These are phyloP conservation scores for Xylaria sp. DNA, from an alignment of 2,329 filamentous ascomycete genomes.

Conservation along the genomic window DNA sequence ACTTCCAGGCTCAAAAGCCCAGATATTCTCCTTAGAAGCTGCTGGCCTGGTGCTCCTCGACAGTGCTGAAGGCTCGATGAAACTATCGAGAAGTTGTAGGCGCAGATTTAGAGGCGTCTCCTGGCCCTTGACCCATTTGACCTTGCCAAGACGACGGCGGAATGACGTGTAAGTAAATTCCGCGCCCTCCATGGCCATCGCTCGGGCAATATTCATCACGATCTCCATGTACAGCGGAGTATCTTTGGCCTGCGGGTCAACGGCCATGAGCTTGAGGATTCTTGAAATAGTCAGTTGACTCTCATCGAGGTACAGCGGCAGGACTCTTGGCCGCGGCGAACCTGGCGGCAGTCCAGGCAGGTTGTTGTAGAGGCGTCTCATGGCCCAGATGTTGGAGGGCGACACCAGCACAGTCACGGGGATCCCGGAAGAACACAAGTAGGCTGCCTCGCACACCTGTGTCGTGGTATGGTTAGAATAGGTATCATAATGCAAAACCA, in stretches of 20 bases:
- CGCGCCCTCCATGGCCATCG: slow-evolving; percentile 45
- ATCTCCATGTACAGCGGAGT: slow-evolving; percentile 52
- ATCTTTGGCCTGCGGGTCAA: slow-evolving; percentile 39
- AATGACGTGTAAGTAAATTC: slow-evolving; percentile 49
- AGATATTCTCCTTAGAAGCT: slow-evolving; percentile 18
- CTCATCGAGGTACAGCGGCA: slow-evolving; percentile 48
- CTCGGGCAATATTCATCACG: slow-evolving; percentile 46
- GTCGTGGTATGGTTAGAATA: slow-evolving; percentile 35
- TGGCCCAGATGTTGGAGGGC: slow-evolving; percentile 45
- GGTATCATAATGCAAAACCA: slow-evolving; percentile 57
- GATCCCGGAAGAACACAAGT: slow-evolving; percentile 50
- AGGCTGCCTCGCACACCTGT: slow-evolving; percentile 54
- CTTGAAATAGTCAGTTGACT: slow-evolving; percentile 50
- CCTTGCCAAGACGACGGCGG: slow-evolving; percentile 34
- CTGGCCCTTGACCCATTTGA: slow-evolving; percentile 43
- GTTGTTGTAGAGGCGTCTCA: slow-evolving; percentile 46
- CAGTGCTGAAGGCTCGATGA: slow-evolving; percentile 41
- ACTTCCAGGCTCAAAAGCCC: slow-evolving; percentile 42
- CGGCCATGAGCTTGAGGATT: slow-evolving; percentile 57
- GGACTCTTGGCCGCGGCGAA: slow-evolving; percentile 41
- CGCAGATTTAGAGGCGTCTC: slow-evolving; percentile 47
- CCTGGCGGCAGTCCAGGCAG: slow-evolving; percentile 31
- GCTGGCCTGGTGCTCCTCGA: slow-evolving; percentile 16
- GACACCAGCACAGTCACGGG: slow-evolving; percentile 53
- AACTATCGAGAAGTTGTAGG: slow-evolving; percentile 53